Base-by-base conservation (phyloP, 495 filamentous ascomycete genomes). In the Tuber umbilicatum region DNA sequence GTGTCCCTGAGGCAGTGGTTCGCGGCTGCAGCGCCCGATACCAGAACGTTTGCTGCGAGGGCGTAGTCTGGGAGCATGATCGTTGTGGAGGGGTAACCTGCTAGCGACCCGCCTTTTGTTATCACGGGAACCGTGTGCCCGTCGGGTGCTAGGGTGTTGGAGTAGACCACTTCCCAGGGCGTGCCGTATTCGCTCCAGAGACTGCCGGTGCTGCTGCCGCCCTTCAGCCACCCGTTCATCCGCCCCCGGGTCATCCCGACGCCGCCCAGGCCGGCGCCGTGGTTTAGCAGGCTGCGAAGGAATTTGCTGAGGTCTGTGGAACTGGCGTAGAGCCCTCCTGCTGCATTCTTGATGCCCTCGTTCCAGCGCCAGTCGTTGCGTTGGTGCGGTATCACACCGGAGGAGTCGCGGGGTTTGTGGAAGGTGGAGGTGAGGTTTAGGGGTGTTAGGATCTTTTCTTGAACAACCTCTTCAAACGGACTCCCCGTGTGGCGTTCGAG, bases 301-400 rank as follows among this genome's bases (percentile, higher is more conserved):
- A 42, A 74, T 40, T 60, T 43, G 14, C 39, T 72, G 31, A 50
- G 73, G 70, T 70, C 60, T 68, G 72, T 27, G 21, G 79, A 76
- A 70, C 76, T 76, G 16, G 78, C 31, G 3, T 74, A 78, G 43
- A 69, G 38, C 16, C 74, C 78, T 12, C 78, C 75, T 12, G 17
- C 23, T 2, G 39, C 70, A 50, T 76, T 79, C 60, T 73, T 73
- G 5, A 23, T 12, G 14, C 79, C 73, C n/a, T 76, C 68, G 14
- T 37, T 27, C 42, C 64, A 69, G 73, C 77, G 73, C 5, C 69
- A 47, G 79, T 79, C 21, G 16, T n/a, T 17, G 75, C 68, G 3
- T 74, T 69, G 39, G 16, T 81, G 69, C 2, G 84, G 81, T 35
- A 84, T 85, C 0, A 81, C 75, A 10, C 76, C 79, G 0, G 73